Base-by-base conservation (phyloP, 345 rosid genomes). In the Brassica rapa region DNA sequence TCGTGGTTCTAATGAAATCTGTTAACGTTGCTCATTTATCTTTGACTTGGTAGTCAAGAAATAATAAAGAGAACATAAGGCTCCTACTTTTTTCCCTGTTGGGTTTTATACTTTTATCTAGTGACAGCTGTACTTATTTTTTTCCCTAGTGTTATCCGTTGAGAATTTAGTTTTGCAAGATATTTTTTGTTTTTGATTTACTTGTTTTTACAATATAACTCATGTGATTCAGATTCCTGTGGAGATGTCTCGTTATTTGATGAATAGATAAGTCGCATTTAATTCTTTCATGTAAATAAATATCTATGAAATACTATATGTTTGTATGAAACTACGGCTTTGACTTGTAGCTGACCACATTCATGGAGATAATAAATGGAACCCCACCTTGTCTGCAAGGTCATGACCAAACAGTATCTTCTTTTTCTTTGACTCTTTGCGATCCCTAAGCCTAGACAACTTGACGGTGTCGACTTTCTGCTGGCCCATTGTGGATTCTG, bases 291-390 rank as follows among this genome's bases (percentile, higher is more conserved):
- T 61, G 46, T 49, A 72, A 79, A 25, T 49, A 73, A 30, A 59
- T 39, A 66, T 66, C 43, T 43, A 72, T 72, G 46, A 65, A 65
- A 65, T 71, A 77, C 66, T 5, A 77, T 27, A 37, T 78, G 82
- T 41, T 41, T 32, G 24, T 55, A 55, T 19, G 21, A 14, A 41
- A 39, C 8, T 21, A 15, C 3, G 68, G 12, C 68, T 72, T 80
- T 74, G 82, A 80, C 83, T 70, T 57, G 57, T 74, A 70, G 76
- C 79, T 75, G 80, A 75, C 83, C 39, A 70, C 68, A 80, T 80
- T 75, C 66, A 80, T 64, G 67, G 71, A 53, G 23, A 68, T 33
- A 61, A 32, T 5, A 55, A 15, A 12, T 53, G 72, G 83, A 7
- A 56, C 72, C 75, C 80, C 8, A 64, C 27, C 4, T 24, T 80